Evolutionary conservation across 192 early-diverging fungal genomes (phyloP).

Genomic region (Coemansia sp.): DNA sequence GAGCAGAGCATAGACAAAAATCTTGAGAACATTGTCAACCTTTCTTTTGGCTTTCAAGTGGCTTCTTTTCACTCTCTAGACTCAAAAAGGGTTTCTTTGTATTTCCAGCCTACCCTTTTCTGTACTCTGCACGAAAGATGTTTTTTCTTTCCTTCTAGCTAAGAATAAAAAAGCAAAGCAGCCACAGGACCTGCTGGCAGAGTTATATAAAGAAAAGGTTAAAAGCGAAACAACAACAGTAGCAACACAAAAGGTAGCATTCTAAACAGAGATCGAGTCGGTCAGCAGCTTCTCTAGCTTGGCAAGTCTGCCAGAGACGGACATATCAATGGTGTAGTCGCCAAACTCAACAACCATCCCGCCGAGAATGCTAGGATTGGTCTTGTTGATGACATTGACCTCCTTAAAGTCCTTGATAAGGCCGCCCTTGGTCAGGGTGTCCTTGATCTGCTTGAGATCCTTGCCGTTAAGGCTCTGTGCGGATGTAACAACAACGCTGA

Average conservation of each 20-base stretch:
- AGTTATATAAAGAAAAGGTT: not conserved
- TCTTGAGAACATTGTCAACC: too few species aligned
- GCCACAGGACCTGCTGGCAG: too few species aligned
- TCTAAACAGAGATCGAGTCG: slow-evolving; percentile 53
- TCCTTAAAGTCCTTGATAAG: slow-evolving; percentile 81
- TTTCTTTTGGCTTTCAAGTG: too few species aligned
- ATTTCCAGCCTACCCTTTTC: too few species aligned
- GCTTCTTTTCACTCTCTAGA: too few species aligned
- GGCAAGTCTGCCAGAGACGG: slow-evolving; percentile 89
- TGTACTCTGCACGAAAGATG: too few species aligned
- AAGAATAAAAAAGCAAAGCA: too few species aligned
- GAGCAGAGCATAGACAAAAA: not conserved
- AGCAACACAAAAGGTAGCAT: not conserved
- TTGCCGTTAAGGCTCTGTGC: slow-evolving; percentile 76
- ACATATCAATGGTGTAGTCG: slow-evolving; percentile 98
- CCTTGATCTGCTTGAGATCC: slow-evolving; percentile 70
- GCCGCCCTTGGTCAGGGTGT: slow-evolving; percentile 76
- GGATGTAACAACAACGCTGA: slow-evolving; percentile 86
- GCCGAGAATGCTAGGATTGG: slow-evolving; percentile 91
- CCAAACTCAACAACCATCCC: slow-evolving; percentile 97
- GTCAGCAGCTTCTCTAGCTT: slow-evolving; percentile 94
- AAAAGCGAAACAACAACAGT: not conserved
- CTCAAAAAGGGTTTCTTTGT: too few species aligned
- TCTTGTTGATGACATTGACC: slow-evolving; percentile 71
- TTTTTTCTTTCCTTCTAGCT: too few species aligned